Evolutionary conservation across 2,329 filamentous ascomycete species (phyloP), one percentile per base, ranked within the genome.

Genomic region (Fusarium sp.): DNA sequence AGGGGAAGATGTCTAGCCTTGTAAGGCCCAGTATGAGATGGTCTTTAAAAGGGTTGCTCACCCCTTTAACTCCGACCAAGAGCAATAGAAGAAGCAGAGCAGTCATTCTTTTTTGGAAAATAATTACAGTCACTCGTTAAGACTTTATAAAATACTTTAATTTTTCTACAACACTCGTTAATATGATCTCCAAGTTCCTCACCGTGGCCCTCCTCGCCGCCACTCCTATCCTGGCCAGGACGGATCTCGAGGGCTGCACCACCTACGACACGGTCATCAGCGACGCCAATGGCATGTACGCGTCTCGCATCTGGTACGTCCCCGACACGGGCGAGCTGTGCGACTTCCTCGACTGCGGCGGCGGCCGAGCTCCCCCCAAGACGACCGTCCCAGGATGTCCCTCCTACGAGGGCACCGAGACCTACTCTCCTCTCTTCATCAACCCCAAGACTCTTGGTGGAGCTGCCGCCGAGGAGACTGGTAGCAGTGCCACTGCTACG

Each of bases 291-390:
- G 75, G 73, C 46, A 75, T 78, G 61, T 84, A 82, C 70, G 81
- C 82, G 43, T 84, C 81, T 56, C 62, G 83, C 46, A 77, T 88
- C 71, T 91, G 82, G 82, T 90, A 87, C 76, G 84, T 89, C 53
- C 88, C 88, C 3, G 87, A 79, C 68, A 87, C 84, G 19, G 87
- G 88, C 74, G 88, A 91, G 80, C 81, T 91, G 74, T 91, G 89
- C 82, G 81, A 81, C 13, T 74, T 87, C 64, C 82, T 88, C 69
- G 89, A 91, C 83, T 91, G 89, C 77, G 89, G 89, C 59, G 89
- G 89, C 67, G 89, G 88, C 56, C 83, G 85, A 45, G 89, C 88
- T 10, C 87, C 89, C 4, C 85, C 87, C 62, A 90, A 88, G 81
- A 87, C 85, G 17, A 84, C 82, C 25, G 84, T 88, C 22, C 89